Base-by-base conservation (phyloP, 441 rosid species). In the Cnidoscolus chayamansa region DNA sequence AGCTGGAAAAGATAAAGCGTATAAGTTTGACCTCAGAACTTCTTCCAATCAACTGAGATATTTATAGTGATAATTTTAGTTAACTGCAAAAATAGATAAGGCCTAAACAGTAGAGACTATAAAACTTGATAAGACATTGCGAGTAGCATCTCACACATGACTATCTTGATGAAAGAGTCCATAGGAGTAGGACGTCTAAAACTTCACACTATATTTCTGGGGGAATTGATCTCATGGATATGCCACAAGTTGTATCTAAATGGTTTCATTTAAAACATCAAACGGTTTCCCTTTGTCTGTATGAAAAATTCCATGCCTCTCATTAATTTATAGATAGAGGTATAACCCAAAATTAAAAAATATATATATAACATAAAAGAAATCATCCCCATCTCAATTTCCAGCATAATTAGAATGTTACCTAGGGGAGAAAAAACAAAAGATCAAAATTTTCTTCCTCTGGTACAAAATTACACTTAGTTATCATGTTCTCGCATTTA, bases 141-240 rank as follows among this genome's bases (percentile, higher is more conserved):
- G 7, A 40, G 45, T 57, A 8, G 17, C 20, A 69, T n/a, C 43
- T 15, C 43, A 43, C 11, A 40, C 55, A n/a, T 45, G n/a, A 40
- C n/a, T 8, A 3, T n/a, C 10, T 9, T 12, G 19, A 35, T 19
- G 53, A 50, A 3, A 19, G 25, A 20, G 25, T 56, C 17, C 11
- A 67, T 19, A 51, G 37, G 54, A 70, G 53, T 19, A 51, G 37
- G 54, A 70, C 48, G 56, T 10, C 47, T 56, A 47, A 16, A 58
- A 45, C 56, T 58, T 58, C 17, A 13, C 40, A 62, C 11, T 45
- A 51, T 37, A 66, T 6, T n/a, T 47, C 47, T n/a, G 13, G 6
- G 56, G 57, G 63, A 10, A 32, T 49, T 37, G 12, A 60, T 9
- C 54, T 53, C 59, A 35, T 25, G 31, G 13, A 35, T 19, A 63